These are phyloP conservation scores for Ceratopteris richardii DNA, from an alignment of 75 land plant genomes.

Conservation along the genomic window DNA sequence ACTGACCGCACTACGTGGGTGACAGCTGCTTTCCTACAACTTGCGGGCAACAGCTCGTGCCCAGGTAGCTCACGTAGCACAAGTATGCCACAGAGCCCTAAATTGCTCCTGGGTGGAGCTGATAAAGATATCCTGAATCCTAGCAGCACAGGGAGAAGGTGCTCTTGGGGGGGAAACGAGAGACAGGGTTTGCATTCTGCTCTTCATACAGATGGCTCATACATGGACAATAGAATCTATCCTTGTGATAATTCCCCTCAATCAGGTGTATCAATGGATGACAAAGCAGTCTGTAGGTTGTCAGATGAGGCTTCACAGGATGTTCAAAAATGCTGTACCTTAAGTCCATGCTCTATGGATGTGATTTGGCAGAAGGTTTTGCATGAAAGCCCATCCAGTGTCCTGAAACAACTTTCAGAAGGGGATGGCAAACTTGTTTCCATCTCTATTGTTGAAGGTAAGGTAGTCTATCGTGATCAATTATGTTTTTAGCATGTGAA, in stretches of 20 bases:
- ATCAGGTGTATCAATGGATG: not conserved
- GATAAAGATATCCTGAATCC: not conserved
- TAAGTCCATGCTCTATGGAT: constrained; percentile 8
- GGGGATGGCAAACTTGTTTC: constrained; percentile 11
- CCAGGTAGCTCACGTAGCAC: constrained; percentile 16
- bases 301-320: not conserved
- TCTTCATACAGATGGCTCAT: too few relatives aligned
- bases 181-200: not conserved
- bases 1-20: constrained; percentile 30
- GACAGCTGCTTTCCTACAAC: constrained; percentile 32
- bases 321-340: not conserved
- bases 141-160: not conserved
- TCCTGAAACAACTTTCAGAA: constrained; percentile 13
- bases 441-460: constrained; percentile 1
- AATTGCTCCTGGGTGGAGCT: not conserved
- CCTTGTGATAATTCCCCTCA: constrained; percentile 4
- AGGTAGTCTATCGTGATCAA: not conserved
- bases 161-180: not conserved
- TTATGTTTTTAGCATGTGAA: too few relatives aligned
- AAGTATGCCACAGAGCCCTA: constrained; percentile 14
- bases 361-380: constrained; percentile 15
- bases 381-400: constrained; percentile 4
- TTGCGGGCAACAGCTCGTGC: constrained; percentile 10
- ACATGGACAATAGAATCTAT: constrained; percentile 3
- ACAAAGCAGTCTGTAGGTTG: not conserved